Evolutionary conservation across 129 eudicot species (phyloP).

Genomic region (Deinandra increscens): DNA sequence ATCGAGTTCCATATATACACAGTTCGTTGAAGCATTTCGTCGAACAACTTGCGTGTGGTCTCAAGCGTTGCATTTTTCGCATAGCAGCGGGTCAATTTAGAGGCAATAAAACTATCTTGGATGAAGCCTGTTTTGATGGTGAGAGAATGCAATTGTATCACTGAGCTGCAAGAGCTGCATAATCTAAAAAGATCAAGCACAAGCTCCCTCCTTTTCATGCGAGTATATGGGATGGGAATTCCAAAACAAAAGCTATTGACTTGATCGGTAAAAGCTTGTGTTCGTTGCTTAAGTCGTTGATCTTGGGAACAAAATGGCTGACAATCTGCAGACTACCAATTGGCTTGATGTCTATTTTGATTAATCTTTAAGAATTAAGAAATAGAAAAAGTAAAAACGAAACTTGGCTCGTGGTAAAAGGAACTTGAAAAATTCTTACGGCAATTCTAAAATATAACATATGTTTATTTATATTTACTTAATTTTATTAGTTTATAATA

Average conservation of each 20-base stretch:
- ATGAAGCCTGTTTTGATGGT: constrained; percentile 39
- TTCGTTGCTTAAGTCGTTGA: too few species aligned
- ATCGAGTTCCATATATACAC: constrained; percentile 42
- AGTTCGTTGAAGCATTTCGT: constrained; percentile 50
- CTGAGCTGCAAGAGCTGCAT: constrained; percentile 34
- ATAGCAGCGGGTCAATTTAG: constrained; percentile 34
- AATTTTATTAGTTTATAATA: too few species aligned
- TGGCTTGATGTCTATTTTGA: too few species aligned
- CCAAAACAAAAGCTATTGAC: neutral
- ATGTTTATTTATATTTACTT: too few species aligned
- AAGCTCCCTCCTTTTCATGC: constrained; percentile 38
- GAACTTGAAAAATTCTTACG: too few species aligned
- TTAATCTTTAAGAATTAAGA: too few species aligned
- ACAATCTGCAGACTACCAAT: too few species aligned
- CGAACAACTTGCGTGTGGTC: constrained; percentile 50
- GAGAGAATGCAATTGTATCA: constrained; percentile 40
- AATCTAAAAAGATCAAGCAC: constrained; percentile 31
- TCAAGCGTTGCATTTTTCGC: constrained; percentile 20
- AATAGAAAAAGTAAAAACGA: too few species aligned
- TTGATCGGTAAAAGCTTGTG: neutral
- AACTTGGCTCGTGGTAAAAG: too few species aligned
- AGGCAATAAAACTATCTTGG: constrained; percentile 33
- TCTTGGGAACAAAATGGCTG: too few species aligned
- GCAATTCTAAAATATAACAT: too few species aligned
- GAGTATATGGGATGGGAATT: neutral